Base-by-base conservation (phyloP, 495 filamentous ascomycete genomes). In the Trichoderma erinaceum region DNA sequence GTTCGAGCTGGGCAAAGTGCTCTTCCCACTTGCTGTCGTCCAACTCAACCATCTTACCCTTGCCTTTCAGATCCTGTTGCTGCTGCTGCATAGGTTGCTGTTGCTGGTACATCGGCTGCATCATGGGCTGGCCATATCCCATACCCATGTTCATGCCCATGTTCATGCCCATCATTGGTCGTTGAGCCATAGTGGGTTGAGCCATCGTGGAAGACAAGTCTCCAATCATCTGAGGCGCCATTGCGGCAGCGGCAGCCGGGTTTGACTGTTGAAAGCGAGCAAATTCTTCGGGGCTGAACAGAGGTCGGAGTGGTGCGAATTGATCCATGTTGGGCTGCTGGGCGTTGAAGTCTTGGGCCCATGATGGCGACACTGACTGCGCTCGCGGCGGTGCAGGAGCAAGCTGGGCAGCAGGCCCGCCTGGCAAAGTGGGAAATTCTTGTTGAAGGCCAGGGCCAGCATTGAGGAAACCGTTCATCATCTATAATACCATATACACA, bases 11-110 rank as follows among this genome's bases (percentile, higher is more conserved):
- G 58, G 89, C 88, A 74, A 99, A 99, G 74, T 98, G 93, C 69
- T 90, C 89, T 79, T 98, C 95, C 95, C 96, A 99, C 68, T 95
- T 89, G 71, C 88, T 83, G 69, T 98, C 93, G 73, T 97, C 92
- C 32, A 98, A 85, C 80, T 98, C 96, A 4, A 97, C 87, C 80
- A 99, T 89, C 71, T 92, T 88, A 4, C 85, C 90, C 77, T 97
- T 97, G 43, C 93, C 93, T 78, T 98, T 97, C 35, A 84, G 89
- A 70, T 85, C 80, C 32, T 77, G 75, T 66, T 81, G 76, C 12
- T 73, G 69, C 41, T 75, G 70, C 63, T 75, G 76, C 71, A 71
- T 76, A 70, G 72, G 79, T 70, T 76, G 77, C 73, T 81, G 83
- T 64, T 84, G 84, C 68, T 84, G 84, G 70, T 85, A 85, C 79